Conservation (phyloP, 805 yeast species). For the Candida takata region DNA sequence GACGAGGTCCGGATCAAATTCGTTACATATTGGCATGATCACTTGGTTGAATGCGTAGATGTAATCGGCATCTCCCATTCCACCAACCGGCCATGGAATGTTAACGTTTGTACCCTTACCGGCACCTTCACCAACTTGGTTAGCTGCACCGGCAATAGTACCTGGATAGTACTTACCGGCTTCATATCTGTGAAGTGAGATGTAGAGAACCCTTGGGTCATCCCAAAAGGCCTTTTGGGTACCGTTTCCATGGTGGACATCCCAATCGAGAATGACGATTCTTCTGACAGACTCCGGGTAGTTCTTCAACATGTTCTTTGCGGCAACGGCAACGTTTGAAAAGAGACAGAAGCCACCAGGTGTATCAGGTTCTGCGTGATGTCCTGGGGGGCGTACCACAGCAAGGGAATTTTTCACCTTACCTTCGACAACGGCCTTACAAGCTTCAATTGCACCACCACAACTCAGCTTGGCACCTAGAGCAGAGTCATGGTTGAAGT, state of each 20-base stretch:
- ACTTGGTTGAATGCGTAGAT: slow-evolving; percentile 83
- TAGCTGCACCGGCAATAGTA: slow-evolving; percentile 73
- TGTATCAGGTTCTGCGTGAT: slow-evolving; percentile 95
- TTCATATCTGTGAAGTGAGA: slow-evolving; percentile 90
- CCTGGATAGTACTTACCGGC: slow-evolving; percentile 93
- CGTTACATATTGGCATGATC: slow-evolving; percentile 81
- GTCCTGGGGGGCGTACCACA: slow-evolving; percentile 97
- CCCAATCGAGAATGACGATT: slow-evolving; percentile 92
- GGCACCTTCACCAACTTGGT: slow-evolving; percentile 73
- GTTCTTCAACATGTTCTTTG: slow-evolving; percentile 68
- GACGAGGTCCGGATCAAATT: slow-evolving; percentile 88
- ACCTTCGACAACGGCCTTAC: slow-evolving; percentile 91
- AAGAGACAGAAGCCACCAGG: slow-evolving; percentile 97
- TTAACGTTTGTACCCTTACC: slow-evolving; percentile 89
- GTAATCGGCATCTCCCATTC: slow-evolving; percentile 94
- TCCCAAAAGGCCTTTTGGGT: slow-evolving; percentile 88
- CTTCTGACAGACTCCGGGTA: slow-evolving; percentile 86
- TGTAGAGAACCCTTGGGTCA: slow-evolving; percentile 85
- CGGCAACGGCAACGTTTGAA: slow-evolving; percentile 96
- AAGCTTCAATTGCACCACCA: slow-evolving; percentile 96
- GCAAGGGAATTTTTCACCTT: slow-evolving; percentile 88
- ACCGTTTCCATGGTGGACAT: slow-evolving; percentile 98
- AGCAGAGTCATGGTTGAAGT: slow-evolving; percentile 85
- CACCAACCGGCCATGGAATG: slow-evolving; percentile 89
- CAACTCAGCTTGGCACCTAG: slow-evolving; percentile 86